These are phyloP conservation scores for Nannizzia gypsea DNA, from an alignment of 2,329 filamentous ascomycete genomes.

Conservation along the genomic window DNA sequence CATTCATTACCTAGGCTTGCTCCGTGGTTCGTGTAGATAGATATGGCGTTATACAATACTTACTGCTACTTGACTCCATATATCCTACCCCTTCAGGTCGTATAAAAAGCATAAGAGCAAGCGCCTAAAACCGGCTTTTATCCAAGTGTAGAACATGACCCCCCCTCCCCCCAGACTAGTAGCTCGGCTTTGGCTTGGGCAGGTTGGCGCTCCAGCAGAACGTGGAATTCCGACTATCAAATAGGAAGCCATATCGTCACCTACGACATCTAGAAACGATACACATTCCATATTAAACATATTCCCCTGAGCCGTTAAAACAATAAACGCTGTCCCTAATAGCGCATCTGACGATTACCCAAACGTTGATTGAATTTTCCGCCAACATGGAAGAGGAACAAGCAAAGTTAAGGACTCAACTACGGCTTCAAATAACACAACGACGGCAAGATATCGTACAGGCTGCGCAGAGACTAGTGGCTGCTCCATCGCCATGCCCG, in stretches of 20 bases:
- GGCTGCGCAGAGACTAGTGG: conserved; percentile 4
- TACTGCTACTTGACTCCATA: too few relatives aligned
- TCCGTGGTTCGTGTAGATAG: too few relatives aligned
- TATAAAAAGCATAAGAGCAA: too few relatives aligned
- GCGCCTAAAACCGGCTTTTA: too few relatives aligned
- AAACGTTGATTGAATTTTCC: background rate
- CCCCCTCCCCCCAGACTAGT: too few relatives aligned
- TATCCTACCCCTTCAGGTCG: too few relatives aligned
- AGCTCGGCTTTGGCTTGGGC: too few relatives aligned
- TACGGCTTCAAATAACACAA: conserved; percentile 4
- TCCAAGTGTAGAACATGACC: too few relatives aligned
- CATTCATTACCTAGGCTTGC: too few relatives aligned
- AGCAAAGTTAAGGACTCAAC: background rate
- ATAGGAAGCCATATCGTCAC: background rate
- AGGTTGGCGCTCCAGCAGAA: background rate
- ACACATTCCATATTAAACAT: background rate
- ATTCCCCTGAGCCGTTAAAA: background rate
- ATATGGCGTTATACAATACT: too few relatives aligned
- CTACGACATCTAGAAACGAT: background rate
- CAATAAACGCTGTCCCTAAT: background rate
- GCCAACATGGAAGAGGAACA: background rate
- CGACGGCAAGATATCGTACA: conserved; percentile 7
- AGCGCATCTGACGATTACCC: background rate
- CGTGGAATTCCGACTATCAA: background rate
- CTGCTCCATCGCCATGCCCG: conserved; percentile 8